Base-by-base conservation (phyloP, 495 filamentous ascomycete genomes). In the Aspergillus ostianus region DNA sequence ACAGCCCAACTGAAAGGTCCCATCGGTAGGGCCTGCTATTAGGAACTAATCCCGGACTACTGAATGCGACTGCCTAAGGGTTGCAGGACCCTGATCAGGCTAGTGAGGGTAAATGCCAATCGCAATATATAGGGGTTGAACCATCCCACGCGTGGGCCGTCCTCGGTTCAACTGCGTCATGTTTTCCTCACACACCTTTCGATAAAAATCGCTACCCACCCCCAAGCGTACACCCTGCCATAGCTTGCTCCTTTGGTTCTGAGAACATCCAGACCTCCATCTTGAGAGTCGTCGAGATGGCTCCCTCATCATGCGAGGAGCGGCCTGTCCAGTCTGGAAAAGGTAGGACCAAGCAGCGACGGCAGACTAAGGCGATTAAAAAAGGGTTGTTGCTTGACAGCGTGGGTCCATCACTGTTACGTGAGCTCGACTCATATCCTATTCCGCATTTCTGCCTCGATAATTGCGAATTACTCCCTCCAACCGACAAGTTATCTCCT, bases 51-150 rank as follows among this genome's bases (percentile, higher is more conserved):
- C 36, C 36, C 6, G 36, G 36, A 6, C 32, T 44, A 6, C 13
- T 46, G 36, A 54, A 54, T 46, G 52, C 52, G 20, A 54, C 52
- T 54, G 52, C 52, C 52, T 54, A 46, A 19, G 52, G 8, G 45
- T n/a, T 30, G 30, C 26, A 19, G 45, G 4, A 17, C 10, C 52
- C 18, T 19, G 6, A 15, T 44, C 45, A 23, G 52, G 13, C 45
- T 54, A 13, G 32, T 45, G 52, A 44, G 52, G 19, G 52, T 27
- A 44, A 17, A 54, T 19, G 52, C 18, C 9, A 0, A 10, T 41
- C 13, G 2, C 10, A 41, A 41, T 41, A 41, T 41, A 41, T 41
- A 41, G 36, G 36, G 13, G 36, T 41, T 41, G 36, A 12, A 10
- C 15, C 36, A 4, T 41, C 15, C 36, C 36, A 4, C 36, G 36